These are phyloP conservation scores for Mycena leptocephala DNA, from an alignment of 768 basidiomycete species.

Conservation along the genomic window DNA sequence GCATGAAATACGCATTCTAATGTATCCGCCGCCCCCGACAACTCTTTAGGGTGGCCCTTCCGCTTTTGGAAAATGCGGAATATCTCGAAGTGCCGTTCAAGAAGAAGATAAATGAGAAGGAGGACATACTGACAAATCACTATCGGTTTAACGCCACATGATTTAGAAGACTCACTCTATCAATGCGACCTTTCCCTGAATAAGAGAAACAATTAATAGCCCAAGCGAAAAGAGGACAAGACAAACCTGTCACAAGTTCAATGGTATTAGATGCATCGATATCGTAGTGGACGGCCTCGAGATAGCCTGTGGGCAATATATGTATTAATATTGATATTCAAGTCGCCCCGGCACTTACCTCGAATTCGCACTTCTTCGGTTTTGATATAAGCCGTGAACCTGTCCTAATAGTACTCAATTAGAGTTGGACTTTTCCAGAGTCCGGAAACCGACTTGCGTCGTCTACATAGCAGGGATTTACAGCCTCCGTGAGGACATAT, in stretches of 20 bases:
- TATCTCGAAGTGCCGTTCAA: slow-evolving; percentile 29
- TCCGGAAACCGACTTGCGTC: slow-evolving; percentile 4
- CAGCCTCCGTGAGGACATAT: not conserved
- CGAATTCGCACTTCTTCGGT: slow-evolving; percentile 27
- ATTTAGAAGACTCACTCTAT: too few relatives aligned
- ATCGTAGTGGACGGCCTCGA: slow-evolving; percentile 31
- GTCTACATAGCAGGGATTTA: slow-evolving; percentile 11
- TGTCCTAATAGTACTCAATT: too few relatives aligned
- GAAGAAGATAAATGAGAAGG: slow-evolving; percentile 12
- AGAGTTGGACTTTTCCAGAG: too few relatives aligned
- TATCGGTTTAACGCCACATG: too few relatives aligned
- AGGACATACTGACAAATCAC: too few relatives aligned
- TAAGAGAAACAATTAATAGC: not conserved
- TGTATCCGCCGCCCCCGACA: slow-evolving; percentile 11
- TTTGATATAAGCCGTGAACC: slow-evolving; percentile 20
- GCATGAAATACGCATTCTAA: not conserved
- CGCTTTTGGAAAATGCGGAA: slow-evolving; percentile 13
- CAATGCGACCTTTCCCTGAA: slow-evolving; percentile 30
- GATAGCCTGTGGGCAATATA: slow-evolving; percentile 11
- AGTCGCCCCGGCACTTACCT: not conserved
- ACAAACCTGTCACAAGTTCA: slow-evolving; percentile 23
- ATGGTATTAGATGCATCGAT: slow-evolving; percentile 26
- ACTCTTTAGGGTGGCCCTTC: slow-evolving; percentile 7
- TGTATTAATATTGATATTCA: not conserved
- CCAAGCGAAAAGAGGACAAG: too few relatives aligned